Evolutionary conservation across 352 stramenopile genomes (phyloP).

Genomic region (Saprolegnia diclina): DNA sequence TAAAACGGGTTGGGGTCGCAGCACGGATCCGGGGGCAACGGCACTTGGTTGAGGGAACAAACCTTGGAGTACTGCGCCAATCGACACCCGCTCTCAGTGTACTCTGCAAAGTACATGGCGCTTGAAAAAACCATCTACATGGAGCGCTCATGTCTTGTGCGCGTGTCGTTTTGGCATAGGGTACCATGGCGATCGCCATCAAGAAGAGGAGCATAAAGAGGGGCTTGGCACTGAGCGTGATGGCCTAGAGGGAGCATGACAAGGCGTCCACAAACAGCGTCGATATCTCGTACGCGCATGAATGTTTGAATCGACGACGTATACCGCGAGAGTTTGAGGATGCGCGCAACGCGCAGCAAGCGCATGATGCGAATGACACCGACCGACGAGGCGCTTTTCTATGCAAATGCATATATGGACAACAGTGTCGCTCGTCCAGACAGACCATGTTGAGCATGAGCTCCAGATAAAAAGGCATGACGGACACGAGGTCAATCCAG

Average conservation of each 20-base stretch:
- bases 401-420: not conserved
- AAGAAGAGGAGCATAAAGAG: slow-evolving; percentile 85
- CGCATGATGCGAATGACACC: slow-evolving; percentile 78
- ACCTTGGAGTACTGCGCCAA: slow-evolving; percentile 23
- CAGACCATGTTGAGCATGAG: slow-evolving; percentile 47
- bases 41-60: slow-evolving; percentile 3
- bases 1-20: slow-evolving; percentile 24
- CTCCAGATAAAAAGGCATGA: slow-evolving; percentile 84
- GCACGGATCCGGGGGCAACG: not conserved
- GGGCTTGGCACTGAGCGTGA: slow-evolving; percentile 65
- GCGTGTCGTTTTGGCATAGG: too few species aligned
- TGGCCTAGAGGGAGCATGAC: slow-evolving; percentile 40
- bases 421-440: too few species aligned
- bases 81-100: slow-evolving; percentile 56
- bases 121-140: slow-evolving; percentile 69
- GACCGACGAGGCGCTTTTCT: slow-evolving; percentile 52
- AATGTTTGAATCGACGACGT: slow-evolving; percentile 83
- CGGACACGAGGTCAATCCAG: slow-evolving; percentile 73
- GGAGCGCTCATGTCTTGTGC: not conserved
- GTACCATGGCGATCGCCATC: slow-evolving; percentile 67
- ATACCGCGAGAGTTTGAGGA: slow-evolving; percentile 85
- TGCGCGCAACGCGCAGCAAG: slow-evolving; percentile 70
- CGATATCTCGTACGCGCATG: not conserved
- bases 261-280: not conserved
- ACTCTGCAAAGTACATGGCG: slow-evolving; percentile 79